phyloP scores from a whole-genome alignment of 179 eudicot species.

The Pouteria campechiana region DNA sequence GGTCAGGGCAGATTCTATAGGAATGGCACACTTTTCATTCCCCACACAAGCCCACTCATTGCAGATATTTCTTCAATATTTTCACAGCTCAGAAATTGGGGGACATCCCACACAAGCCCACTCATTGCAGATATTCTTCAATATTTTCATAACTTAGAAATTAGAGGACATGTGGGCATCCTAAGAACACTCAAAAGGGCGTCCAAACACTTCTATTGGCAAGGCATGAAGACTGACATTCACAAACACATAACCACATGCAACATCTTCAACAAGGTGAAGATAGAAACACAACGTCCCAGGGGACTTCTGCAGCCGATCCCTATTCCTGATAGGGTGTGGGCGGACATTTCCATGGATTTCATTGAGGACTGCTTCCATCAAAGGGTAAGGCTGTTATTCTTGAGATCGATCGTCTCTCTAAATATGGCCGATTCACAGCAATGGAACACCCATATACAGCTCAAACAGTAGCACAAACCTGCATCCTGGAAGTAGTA shows the following conservation, averaged over 20 bases:
- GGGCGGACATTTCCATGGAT: background rate
- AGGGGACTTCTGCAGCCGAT: background rate
- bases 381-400: background rate
- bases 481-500: too few relatives aligned
- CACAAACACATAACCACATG: background rate
- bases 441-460: background rate
- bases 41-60: background rate
- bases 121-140: too few relatives aligned
- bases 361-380: background rate
- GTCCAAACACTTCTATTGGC: background rate
- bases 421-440: background rate
- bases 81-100: background rate
- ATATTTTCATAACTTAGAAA: too few relatives aligned
- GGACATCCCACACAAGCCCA: background rate
- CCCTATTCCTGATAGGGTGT: background rate
- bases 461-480: background rate
- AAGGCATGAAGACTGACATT: background rate
- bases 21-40: background rate
- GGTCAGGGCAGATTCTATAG: background rate
- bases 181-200: background rate
- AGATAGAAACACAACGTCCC: background rate
- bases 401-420: background rate
- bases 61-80: too few relatives aligned
- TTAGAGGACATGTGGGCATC: background rate
- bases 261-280: background rate